phyloP scores from a whole-genome alignment of 495 filamentous ascomycete species.

The Daldinia caldariorum region DNA sequence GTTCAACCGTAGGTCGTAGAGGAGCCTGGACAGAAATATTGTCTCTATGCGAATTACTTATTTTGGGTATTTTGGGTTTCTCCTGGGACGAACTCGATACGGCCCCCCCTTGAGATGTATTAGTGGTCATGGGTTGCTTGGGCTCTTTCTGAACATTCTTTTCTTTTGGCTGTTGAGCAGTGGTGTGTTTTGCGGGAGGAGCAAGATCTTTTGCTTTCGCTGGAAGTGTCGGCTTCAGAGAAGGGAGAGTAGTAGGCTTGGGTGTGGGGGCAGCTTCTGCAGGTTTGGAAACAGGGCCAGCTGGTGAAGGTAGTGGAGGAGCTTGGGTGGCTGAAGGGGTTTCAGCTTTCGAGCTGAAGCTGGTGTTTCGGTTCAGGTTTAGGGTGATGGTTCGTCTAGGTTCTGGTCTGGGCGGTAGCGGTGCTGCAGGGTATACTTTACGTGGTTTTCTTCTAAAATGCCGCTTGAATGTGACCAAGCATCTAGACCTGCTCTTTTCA shows the following conservation, averaged over 20 bases:
- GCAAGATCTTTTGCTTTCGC: conserved; percentile 19
- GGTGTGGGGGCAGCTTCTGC: conserved; percentile 12
- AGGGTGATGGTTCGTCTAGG: conserved; percentile 48
- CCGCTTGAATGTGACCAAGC: conserved; percentile 48
- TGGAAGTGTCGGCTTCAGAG: conserved; percentile 12
- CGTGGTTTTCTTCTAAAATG: conserved; percentile 49
- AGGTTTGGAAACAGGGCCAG: conserved; percentile 26
- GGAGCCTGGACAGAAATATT: conserved; percentile 43
- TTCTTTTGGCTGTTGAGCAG: conserved; percentile 28
- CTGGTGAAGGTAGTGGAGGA: conserved; percentile 21
- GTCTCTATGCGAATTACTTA: conserved; percentile 33
- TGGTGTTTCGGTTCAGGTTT: conserved; percentile 40
- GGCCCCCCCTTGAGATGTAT: conserved; percentile 15
- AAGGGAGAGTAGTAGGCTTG: conserved; percentile 23
- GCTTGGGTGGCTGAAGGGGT: conserved; percentile 24
- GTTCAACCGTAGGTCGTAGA: conserved; percentile 41
- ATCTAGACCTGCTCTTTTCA: conserved; percentile 40
- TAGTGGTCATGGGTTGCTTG: conserved; percentile 9
- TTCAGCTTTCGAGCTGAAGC: conserved; percentile 34
- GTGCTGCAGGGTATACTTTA: conserved; percentile 29
- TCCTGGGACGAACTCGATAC: conserved; percentile 25
- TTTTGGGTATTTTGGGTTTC: conserved; percentile 34
- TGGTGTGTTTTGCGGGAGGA: conserved; percentile 12
- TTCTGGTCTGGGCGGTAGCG: conserved; percentile 41
- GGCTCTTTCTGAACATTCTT: conserved; percentile 14